Evolutionary conservation across 176 grass and related monocot species (phyloP).

Genomic region (Avena sativa): DNA sequence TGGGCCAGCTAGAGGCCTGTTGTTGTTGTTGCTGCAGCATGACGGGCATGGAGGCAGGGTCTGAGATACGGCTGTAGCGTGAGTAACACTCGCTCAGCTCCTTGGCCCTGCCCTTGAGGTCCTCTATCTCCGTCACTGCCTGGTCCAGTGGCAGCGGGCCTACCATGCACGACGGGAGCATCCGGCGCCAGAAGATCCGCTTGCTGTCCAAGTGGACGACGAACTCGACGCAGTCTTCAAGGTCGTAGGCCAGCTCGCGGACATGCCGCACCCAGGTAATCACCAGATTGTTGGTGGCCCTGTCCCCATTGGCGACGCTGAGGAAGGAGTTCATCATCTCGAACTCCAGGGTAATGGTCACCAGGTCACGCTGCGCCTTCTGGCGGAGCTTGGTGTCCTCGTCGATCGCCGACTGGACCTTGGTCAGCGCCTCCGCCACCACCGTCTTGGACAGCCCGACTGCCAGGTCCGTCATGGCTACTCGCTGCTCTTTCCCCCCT

Average conservation of each 20-base stretch:
- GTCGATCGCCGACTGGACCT: background rate
- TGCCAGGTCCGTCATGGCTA: constrained; percentile 23
- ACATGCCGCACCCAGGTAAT: too few relatives aligned
- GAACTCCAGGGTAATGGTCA: constrained; percentile 16
- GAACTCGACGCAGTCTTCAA: constrained; percentile 36
- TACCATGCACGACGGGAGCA: background rate
- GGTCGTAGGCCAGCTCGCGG: background rate
- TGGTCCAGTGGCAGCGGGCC: background rate
- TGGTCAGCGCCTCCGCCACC: background rate
- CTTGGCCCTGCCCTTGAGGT: constrained; percentile 8
- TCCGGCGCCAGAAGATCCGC: background rate
- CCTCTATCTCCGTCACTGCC: background rate
- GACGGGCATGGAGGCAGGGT: background rate
- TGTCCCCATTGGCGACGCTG: too few relatives aligned
- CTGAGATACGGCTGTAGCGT: background rate
- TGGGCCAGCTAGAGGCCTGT: background rate
- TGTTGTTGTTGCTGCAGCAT: background rate
- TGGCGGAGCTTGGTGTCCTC: background rate
- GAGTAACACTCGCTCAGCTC: constrained; percentile 12
- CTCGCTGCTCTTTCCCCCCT: too few relatives aligned
- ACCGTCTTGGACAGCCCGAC: background rate
- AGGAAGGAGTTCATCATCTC: constrained; percentile 38
- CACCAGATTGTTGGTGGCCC: too few relatives aligned
- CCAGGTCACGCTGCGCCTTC: background rate
- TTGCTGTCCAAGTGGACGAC: background rate